Conservation (phyloP, 2,329 filamentous ascomycete genomes). For the Neurospora sp. region DNA sequence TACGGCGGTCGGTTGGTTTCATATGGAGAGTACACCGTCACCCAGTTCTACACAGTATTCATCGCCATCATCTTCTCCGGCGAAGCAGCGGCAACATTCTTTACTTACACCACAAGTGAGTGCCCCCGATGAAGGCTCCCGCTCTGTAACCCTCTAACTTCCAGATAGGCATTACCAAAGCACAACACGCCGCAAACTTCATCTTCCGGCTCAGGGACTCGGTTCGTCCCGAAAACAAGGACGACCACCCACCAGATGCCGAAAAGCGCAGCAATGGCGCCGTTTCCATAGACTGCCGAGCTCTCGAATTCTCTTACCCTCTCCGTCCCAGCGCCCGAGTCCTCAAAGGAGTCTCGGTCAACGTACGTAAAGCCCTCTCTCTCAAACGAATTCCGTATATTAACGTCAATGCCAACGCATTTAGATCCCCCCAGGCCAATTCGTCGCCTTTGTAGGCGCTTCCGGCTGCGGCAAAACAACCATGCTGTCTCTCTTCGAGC, state of each 20-base stretch:
- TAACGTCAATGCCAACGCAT: not conserved
- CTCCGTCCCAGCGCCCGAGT: slow-evolving; percentile 30
- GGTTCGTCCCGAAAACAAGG: slow-evolving; percentile 9
- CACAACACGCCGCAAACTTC: slow-evolving; percentile 37
- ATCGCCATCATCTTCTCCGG: slow-evolving; percentile 38
- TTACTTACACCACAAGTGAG: slow-evolving; percentile 35
- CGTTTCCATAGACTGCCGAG: slow-evolving; percentile 36
- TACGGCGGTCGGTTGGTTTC: slow-evolving; percentile 30
- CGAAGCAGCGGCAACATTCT: slow-evolving; percentile 31
- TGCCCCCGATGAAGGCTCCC: not conserved
- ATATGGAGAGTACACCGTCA: slow-evolving; percentile 34
- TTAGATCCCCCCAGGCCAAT: slow-evolving; percentile 32
- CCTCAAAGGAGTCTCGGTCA: slow-evolving; percentile 28
- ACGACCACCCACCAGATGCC: slow-evolving; percentile 4
- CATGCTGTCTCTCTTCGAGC: slow-evolving; percentile 45
- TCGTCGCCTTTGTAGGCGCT: slow-evolving; percentile 45
- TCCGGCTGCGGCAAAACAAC: slow-evolving; percentile 51
- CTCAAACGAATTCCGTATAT: not conserved
- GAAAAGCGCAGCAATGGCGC: slow-evolving; percentile 1
- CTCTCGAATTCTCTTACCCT: slow-evolving; percentile 57
- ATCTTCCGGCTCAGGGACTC: slow-evolving; percentile 31
- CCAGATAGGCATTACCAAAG: slow-evolving; percentile 34
- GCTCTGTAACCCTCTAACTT: not conserved
- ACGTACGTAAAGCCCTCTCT: slow-evolving; percentile 5
- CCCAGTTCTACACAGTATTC: slow-evolving; percentile 42